Percentiles rank a stretch among this genome's conserved stretches.
Evolutionary conservation across 139 green algal species (phyloP).

Genomic region (Deuterostichococcus epilithicus): DNA sequence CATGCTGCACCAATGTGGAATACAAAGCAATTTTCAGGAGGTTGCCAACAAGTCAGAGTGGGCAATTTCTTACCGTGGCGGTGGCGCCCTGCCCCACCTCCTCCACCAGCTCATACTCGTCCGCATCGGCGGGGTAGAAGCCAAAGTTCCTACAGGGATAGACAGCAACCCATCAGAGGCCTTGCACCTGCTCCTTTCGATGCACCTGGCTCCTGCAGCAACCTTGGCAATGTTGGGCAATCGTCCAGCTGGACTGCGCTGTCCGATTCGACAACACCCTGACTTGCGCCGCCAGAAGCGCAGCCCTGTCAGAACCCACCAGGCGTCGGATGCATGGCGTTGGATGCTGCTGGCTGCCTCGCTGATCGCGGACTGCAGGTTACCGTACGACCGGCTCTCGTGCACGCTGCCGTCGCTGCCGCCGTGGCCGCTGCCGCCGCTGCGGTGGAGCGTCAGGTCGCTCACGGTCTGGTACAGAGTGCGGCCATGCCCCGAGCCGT

Average conservation of each 20-base stretch:
- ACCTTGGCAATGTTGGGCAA: no score
- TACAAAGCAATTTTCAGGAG: neutral
- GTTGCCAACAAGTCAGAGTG: neutral
- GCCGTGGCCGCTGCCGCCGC: no score
- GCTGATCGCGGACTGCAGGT: neutral
- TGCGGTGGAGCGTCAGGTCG: neutral
- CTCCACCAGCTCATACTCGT: slow-evolving; percentile 41
- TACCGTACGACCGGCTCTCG: neutral
- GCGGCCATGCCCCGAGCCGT: neutral
- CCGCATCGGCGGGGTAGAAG: slow-evolving; percentile 29
- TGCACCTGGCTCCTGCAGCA: no score
- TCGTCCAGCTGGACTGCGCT: no score
- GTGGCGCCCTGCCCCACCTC: slow-evolving; percentile 43
- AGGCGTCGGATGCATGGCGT: neutral
- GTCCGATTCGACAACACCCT: no score
- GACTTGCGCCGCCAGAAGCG: no score
- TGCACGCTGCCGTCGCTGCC: neutral
- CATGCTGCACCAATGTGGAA: neutral
- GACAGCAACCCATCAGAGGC: no score
- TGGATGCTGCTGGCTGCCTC: neutral
- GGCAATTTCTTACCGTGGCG: slow-evolving; percentile 20
- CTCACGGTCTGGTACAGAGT: neutral
- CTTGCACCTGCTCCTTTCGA: no score
- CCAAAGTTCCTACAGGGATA: neutral
- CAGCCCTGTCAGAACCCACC: no score